A percentile compares a stretch with the other conserved stretches of the same genome.
These are phyloP conservation scores for Rhizopogon vesiculosus DNA, from an alignment of 768 basidiomycete genomes.

Conservation along the genomic window DNA sequence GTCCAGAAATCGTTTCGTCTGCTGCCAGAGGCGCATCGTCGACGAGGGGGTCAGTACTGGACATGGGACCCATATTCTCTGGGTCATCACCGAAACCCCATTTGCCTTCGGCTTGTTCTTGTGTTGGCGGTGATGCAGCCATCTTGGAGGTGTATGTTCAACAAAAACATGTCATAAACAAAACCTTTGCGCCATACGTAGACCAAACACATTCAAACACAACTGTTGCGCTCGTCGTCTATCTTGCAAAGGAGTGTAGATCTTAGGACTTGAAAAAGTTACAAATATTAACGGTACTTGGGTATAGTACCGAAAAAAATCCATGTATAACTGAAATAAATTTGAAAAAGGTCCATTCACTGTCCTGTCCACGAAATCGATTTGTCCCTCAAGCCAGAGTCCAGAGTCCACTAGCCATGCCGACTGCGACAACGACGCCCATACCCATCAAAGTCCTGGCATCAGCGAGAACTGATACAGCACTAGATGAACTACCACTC, in stretches of 20 bases:
- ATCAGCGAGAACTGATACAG: slow-evolving; percentile 17
- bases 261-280: neutral
- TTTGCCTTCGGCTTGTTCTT: slow-evolving; percentile 26
- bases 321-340: neutral
- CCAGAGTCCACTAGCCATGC: slow-evolving; percentile 39
- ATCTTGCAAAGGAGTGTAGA: neutral
- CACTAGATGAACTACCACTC: slow-evolving; percentile 16
- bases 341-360: slow-evolving; percentile 5
- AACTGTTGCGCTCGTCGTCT: too few species aligned
- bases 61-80: slow-evolving; percentile 43
- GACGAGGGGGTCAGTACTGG: slow-evolving; percentile 42
- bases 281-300: neutral
- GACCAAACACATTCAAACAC: neutral
- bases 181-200: neutral
- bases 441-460: slow-evolving; percentile 36
- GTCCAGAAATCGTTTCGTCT: slow-evolving; percentile 14
- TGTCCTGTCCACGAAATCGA: neutral
- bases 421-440: slow-evolving; percentile 28
- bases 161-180: neutral
- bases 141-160: slow-evolving; percentile 6
- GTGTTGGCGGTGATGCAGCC: slow-evolving; percentile 9
- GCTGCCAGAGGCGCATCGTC: slow-evolving; percentile 32
- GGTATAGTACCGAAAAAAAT: neutral
- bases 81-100: slow-evolving; percentile 47
- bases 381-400: slow-evolving; percentile 29